phyloP scores from a whole-genome alignment of 306 rosid species.

The Castanea sativa region DNA sequence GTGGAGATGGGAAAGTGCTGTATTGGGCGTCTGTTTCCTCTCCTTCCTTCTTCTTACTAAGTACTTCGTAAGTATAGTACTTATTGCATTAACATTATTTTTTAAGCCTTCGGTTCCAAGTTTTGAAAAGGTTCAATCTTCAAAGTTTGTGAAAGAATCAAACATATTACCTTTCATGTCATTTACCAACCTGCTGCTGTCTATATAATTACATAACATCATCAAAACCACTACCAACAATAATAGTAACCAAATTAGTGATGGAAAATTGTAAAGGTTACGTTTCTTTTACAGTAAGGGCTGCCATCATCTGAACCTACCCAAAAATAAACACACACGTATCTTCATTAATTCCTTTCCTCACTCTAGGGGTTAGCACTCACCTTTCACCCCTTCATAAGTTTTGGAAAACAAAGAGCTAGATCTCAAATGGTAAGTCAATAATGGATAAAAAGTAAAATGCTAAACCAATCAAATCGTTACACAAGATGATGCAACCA shows the following conservation, averaged over 20 bases:
- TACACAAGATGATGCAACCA: no score
- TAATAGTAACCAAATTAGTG: no score
- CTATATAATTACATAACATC: not conserved
- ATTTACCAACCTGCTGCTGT: not conserved
- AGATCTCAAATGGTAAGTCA: no score
- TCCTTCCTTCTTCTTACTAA: conserved; percentile 39
- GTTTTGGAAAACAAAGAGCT: no score
- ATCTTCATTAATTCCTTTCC: no score
- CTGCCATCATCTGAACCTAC: not conserved
- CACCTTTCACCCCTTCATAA: not conserved
- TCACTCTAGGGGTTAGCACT: no score
- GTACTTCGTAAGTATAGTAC: conserved; percentile 58
- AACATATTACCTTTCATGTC: not conserved
- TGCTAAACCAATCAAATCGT: no score
- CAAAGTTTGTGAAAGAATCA: not conserved
- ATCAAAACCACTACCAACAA: not conserved
- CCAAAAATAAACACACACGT: not conserved
- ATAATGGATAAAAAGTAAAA: no score
- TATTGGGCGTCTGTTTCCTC: conserved; percentile 43
- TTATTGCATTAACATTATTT: not conserved
- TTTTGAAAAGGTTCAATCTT: not conserved
- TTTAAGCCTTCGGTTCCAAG: not conserved
- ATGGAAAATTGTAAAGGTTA: not conserved
- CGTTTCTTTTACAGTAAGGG: not conserved
- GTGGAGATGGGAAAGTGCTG: conserved; percentile 62